Conservation (phyloP, 1,284 basidiomycete genomes). For the Vanrija humicola region DNA sequence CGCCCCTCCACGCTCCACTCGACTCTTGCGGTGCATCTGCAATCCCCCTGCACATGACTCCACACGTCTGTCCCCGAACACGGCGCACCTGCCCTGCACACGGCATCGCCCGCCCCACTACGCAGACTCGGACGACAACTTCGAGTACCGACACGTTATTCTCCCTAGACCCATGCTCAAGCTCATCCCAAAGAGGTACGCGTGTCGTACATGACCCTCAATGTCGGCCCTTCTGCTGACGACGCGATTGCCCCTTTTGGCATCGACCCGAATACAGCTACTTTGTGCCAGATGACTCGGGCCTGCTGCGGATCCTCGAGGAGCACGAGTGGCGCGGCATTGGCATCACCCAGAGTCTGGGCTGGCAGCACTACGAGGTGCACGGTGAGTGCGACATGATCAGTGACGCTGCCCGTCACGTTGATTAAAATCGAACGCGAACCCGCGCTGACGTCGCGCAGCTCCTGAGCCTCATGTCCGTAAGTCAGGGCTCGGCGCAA, state of each 20-base stretch:
- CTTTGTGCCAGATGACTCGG: constrained; percentile 65
- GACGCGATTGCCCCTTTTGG: background rate
- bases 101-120: background rate
- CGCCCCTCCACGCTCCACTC: too few species aligned
- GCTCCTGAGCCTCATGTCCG: constrained; percentile 71
- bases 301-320: constrained; percentile 72
- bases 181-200: constrained; percentile 72
- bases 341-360: constrained; percentile 90
- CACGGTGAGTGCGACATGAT: constrained; percentile 63
- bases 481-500: constrained; percentile 1
- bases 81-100: too few species aligned
- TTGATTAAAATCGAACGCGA: background rate
- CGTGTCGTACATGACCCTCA: background rate
- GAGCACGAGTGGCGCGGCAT: constrained; percentile 94
- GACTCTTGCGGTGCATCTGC: constrained; percentile 15
- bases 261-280: constrained; percentile 38
- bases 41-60: too few species aligned
- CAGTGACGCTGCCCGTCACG: too few species aligned
- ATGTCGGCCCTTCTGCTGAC: background rate
- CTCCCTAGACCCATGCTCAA: constrained; percentile 83
- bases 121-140: constrained; percentile 53
- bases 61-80: too few species aligned
- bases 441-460: constrained; percentile 37
- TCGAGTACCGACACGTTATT: constrained; percentile 82
- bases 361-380: constrained; percentile 97